Evolutionary conservation across 441 rosid species (phyloP), one percentile per base, ranked within the genome.

Genomic region (Pelargonium exstipulatum): DNA sequence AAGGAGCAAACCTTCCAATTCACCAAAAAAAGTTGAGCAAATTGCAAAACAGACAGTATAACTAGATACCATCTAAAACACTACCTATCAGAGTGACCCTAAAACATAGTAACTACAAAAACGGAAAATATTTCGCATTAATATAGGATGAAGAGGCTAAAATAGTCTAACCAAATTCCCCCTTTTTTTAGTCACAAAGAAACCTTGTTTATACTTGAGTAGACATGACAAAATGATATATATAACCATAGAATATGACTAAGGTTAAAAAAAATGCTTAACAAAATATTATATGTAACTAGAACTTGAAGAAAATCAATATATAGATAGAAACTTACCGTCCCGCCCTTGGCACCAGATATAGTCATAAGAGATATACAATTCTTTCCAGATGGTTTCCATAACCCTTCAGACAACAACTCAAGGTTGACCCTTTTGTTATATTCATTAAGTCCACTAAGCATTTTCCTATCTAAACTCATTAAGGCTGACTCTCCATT

Each of bases 281-380:
- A 3, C 14, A 60, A 64, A 40, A 40, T 40, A 64, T 37, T 64
- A 1, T 7, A 40, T 43, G 4, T 40, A 13, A 40, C 45, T 45
- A 62, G 16, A 51, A 26, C 68, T 17, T 60, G 49, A 40, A 12
- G 45, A 49, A n/a, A 40, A 57, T 48, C 58, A 62, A 9, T 24
- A 71, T 32, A 51, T 62, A 46, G 65, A 58, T 13, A 77, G 77
- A 76, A 80, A 78, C 82, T 74, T 79, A 95, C 99, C 96, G 84
- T 89, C 74, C 98, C 92, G 48, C 99, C 99, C 83, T 95, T 95
- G 73, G 99, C 99, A 68, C 99, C 99, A 74, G 98, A 88, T 57
- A 89, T 89, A 16, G 99, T 95, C 99, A 95, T 95, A 63, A 95
- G 87, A 45, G 96, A 88, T 55, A 95, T 91, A 72, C 98, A 92